Evolutionary conservation across 805 yeast species (phyloP).

Genomic region (Saccharomycopsis babjevae): DNA sequence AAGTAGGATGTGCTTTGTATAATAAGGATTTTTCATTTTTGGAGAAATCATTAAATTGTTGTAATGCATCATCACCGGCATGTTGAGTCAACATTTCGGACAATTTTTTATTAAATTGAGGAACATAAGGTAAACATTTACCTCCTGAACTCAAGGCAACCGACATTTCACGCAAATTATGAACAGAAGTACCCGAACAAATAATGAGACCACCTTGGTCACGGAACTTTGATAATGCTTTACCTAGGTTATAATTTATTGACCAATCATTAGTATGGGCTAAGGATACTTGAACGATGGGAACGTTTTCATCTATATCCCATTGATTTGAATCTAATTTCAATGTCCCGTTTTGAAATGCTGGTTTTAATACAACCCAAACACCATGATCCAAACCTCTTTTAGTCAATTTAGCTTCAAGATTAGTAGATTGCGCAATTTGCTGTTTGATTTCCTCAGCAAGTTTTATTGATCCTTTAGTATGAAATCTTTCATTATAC

Average conservation of each 20-base stretch:
- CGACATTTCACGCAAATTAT: conserved; percentile 52
- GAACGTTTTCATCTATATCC: conserved; percentile 33
- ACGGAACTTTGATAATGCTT: conserved; percentile 41
- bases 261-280: conserved; percentile 33
- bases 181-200: conserved; percentile 74
- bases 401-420: conserved; percentile 33
- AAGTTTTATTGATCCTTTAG: conserved; percentile 33
- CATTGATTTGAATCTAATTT: conserved; percentile 26
- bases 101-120: conserved; percentile 40
- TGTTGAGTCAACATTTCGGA: conserved; percentile 28
- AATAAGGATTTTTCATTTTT: conserved; percentile 26
- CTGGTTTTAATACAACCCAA: conserved; percentile 73
- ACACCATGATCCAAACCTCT: conserved; percentile 78
- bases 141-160: conserved; percentile 21
- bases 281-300: conserved; percentile 43
- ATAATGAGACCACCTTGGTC: conserved; percentile 43
- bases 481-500: conserved; percentile 54
- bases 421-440: conserved; percentile 24
- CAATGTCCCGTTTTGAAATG: conserved; percentile 31
- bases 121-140: conserved; percentile 36
- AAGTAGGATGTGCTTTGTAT: conserved; percentile 58
- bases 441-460: conserved; percentile 36
- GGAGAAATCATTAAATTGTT: conserved; percentile 30
- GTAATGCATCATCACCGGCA: conserved; percentile 26
- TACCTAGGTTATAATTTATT: conserved; percentile 44